Base-by-base conservation (phyloP, 2,329 filamentous ascomycete species). In the Fusarium algeriense region DNA sequence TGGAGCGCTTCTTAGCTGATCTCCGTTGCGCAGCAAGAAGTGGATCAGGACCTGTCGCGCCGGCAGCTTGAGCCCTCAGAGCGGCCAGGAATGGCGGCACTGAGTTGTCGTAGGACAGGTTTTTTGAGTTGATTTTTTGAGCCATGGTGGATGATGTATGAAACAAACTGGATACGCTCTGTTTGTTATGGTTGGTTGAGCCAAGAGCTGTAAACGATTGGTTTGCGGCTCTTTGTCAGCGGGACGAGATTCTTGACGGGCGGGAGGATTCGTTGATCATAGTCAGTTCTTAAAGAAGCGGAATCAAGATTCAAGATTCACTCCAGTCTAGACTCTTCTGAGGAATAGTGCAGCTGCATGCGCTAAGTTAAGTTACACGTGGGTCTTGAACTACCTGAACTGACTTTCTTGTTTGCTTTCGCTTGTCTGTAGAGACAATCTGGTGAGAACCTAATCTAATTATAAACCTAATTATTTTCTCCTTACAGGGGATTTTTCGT, bases 91-190 rank as follows among this genome's bases (percentile, higher is more conserved):
- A 91, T 8, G 89, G 89, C 23, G 89, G 89, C 20, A 89, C 85
- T 10, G 83, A 82, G 44, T 79, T 80, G 82, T 87, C 85, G 85
- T 93, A 94, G 63, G 86, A 85, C 52, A 94, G 86, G 80, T 93
- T 90, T 76, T 92, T 93, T 74, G 89, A 84, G 57, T 89, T 93
- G 78, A 93, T 91, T 76, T 90, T 92, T 38, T 85, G 82, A 10
- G 85, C 81, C 85, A 86, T 86, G 46, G 19, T 52, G 57, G 44
- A 46, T n/a, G 60, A 41, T 60, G 46, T 20, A 56, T 61, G 30
- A 65, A 34, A 28, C 35, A 34, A 23, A 19, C 41, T 40, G 44
- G 45, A n/a, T 34, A 32, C 34, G 56, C 23, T 45, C 32, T 19
- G 56, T 32, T 35, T 45, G 37, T 17, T 59, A 32, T 72, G 64